Conservation (phyloP, 1,284 basidiomycete genomes). For the Ustilago shanxiensis region DNA sequence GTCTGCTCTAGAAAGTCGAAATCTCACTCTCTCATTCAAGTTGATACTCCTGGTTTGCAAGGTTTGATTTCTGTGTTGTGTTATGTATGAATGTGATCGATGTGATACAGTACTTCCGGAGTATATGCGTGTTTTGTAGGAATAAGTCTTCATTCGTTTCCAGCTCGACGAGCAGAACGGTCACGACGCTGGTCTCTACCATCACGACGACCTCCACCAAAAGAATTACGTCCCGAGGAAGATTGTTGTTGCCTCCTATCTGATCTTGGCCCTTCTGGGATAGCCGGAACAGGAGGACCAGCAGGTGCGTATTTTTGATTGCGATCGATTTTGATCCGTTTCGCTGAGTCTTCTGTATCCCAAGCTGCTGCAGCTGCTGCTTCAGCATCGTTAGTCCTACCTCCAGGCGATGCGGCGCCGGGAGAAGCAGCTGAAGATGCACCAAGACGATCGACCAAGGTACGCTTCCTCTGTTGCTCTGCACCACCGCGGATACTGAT, state of each 20-base stretch:
- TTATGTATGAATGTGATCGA: no score
- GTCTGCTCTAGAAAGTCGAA: constrained; percentile 24
- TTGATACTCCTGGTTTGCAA: no score
- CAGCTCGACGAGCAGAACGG: constrained; percentile 35
- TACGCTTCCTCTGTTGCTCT: constrained; percentile 34
- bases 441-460: constrained; percentile 36
- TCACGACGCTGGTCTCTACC: constrained; percentile 30
- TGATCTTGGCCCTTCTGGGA: constrained; percentile 22
- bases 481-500: constrained; percentile 34
- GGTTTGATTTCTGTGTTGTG: no score
- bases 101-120: not conserved
- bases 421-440: constrained; percentile 18
- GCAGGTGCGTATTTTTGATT: constrained; percentile 30
- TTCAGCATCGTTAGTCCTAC: not conserved
- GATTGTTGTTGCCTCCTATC: constrained; percentile 23
- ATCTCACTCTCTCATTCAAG: not conserved
- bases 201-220: constrained; percentile 23
- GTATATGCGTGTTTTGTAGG: not conserved
- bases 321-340: constrained; percentile 41
- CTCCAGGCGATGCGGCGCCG: constrained; percentile 15
- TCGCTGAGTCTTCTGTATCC: constrained; percentile 25
- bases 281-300: constrained; percentile 13
- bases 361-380: constrained; percentile 6
- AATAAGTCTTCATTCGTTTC: constrained; percentile 22
- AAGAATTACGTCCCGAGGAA: constrained; percentile 11